Conservation (phyloP, 2,329 filamentous ascomycete species). For the Pseudocercospora musae region DNA sequence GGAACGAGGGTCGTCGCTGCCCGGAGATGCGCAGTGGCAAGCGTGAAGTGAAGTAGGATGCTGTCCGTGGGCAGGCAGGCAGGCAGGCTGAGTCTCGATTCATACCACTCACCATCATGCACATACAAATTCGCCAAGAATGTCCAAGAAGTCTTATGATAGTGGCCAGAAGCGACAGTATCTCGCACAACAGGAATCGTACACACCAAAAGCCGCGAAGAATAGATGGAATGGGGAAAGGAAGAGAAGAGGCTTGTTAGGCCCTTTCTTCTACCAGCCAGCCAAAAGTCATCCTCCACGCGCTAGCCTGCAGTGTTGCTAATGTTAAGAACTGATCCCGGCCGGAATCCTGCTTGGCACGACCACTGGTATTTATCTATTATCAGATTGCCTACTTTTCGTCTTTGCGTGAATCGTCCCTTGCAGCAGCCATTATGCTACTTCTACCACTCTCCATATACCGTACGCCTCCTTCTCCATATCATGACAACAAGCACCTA, state of each 20-base stretch:
- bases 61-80: neutral
- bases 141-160: neutral
- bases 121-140: slow-evolving; percentile 1
- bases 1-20: neutral
- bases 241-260: neutral
- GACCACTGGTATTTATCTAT: slow-evolving; percentile 1
- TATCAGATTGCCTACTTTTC: slow-evolving; percentile 1
- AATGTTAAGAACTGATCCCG: slow-evolving; percentile 5
- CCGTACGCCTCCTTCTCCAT: neutral
- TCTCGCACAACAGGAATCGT: neutral
- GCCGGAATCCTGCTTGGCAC: slow-evolving; percentile 1
- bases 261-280: too few species aligned
- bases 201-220: neutral
- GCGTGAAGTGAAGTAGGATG: neutral
- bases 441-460: neutral
- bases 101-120: neutral
- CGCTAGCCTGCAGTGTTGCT: slow-evolving; percentile 1
- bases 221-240: neutral
- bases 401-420: too few species aligned
- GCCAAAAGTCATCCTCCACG: too few species aligned
- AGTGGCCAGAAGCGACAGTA: neutral
- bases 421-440: neutral
- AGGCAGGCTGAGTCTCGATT: neutral
- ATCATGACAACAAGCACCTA: neutral
- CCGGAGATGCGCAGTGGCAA: neutral